Conservation (phyloP, 2,329 filamentous ascomycete genomes). For the Juglanconis sp. region DNA sequence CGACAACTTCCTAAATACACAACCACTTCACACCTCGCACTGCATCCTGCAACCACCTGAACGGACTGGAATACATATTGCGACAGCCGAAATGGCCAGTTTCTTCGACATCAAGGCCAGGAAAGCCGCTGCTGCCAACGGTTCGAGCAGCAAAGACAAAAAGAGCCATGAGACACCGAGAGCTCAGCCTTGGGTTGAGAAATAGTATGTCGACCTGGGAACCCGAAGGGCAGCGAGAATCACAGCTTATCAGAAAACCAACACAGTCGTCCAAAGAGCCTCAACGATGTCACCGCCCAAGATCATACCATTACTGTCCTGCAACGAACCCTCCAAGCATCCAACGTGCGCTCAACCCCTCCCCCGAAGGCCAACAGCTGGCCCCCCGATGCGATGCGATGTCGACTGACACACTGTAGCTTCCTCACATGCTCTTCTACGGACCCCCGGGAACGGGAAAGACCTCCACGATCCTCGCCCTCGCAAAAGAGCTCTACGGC, state of each 20-base stretch:
- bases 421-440: slow-evolving; percentile 99
- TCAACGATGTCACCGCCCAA: slow-evolving; percentile 94
- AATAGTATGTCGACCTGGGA: slow-evolving; percentile 66
- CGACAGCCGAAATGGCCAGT: slow-evolving; percentile 64
- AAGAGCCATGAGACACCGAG: slow-evolving; percentile 60
- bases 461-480: slow-evolving; percentile 93
- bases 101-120: slow-evolving; percentile 97
- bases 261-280: slow-evolving; percentile 80
- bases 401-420: slow-evolving; percentile 41
- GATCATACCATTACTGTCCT: slow-evolving; percentile 95
- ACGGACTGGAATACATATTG: neutral
- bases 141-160: slow-evolving; percentile 59
- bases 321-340: slow-evolving; percentile 87
- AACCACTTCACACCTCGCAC: neutral
- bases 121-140: slow-evolving; percentile 69
- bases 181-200: slow-evolving; percentile 95
- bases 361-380: neutral
- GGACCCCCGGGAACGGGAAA: slow-evolving; percentile 96
- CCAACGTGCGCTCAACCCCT: slow-evolving; percentile 61
- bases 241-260: slow-evolving; percentile 20
- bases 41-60: no score
- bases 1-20: neutral
- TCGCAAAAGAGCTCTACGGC: slow-evolving; percentile 95
- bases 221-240: neutral
- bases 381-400: neutral